Conservation (phyloP, 805 yeast genomes). For the Starmerella khaoyaiensis region DNA sequence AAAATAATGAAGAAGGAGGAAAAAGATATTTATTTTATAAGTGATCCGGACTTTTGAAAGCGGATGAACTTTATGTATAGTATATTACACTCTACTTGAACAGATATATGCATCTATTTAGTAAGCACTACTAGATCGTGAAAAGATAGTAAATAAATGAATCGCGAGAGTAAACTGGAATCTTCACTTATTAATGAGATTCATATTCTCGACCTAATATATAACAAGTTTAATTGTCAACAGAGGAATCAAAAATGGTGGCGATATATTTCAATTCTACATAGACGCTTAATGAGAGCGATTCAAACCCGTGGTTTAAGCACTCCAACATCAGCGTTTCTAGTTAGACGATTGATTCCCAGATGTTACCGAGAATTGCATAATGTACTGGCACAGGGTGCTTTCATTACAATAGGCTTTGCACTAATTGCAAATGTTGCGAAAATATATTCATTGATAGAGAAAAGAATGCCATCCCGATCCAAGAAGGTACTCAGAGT, state of each 20-base stretch:
- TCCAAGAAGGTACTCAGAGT: neutral
- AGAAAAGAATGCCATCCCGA: conserved; percentile 4
- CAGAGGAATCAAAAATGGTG: conserved; percentile 69
- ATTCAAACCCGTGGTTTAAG: conserved; percentile 9
- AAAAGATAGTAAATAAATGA: no score
- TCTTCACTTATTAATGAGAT: conserved; percentile 36
- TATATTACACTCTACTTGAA: no score
- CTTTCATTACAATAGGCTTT: conserved; percentile 62
- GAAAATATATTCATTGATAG: conserved; percentile 29
- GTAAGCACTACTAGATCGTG: no score
- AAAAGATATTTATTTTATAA: no score
- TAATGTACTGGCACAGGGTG: conserved; percentile 59
- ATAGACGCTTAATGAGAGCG: conserved; percentile 32
- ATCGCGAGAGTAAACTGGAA: no score
- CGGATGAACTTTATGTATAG: no score
- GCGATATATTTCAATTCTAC: conserved; percentile 49
- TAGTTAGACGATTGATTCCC: conserved; percentile 32
- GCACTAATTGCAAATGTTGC: conserved; percentile 48
- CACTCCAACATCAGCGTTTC: conserved; percentile 21
- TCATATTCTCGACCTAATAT: conserved; percentile 45
- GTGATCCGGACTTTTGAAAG: no score
- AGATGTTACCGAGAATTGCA: conserved; percentile 49
- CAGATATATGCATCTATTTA: no score
- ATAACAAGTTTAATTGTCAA: conserved; percentile 65
- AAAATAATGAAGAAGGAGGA: no score